These are phyloP conservation scores for Schwanniomyces yamadae DNA, from an alignment of 805 yeast genomes.

Conservation along the genomic window DNA sequence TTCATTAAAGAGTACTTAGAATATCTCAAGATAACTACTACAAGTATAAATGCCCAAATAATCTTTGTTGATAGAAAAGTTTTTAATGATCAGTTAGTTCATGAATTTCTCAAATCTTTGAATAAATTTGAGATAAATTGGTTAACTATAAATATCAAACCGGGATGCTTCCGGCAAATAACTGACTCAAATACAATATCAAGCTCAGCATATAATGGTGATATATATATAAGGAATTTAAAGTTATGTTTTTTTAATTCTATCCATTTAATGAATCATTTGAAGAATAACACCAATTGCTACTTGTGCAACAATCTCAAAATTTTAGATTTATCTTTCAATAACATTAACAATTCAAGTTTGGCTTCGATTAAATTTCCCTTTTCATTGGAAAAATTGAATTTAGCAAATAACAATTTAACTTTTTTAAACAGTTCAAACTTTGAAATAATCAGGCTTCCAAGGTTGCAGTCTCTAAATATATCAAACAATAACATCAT, in stretches of 20 bases:
- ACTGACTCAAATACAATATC: background rate
- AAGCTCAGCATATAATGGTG: background rate
- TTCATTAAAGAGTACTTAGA: slow-evolving; percentile 2
- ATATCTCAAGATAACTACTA: slow-evolving; percentile 14
- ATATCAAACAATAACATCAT: slow-evolving; percentile 27
- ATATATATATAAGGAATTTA: slow-evolving; percentile 11
- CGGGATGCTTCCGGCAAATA: background rate
- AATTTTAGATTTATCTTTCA: slow-evolving; percentile 27
- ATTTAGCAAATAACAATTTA: slow-evolving; percentile 26
- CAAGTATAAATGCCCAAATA: slow-evolving; percentile 15
- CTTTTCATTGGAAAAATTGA: slow-evolving; percentile 14
- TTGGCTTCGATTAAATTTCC: slow-evolving; percentile 21
- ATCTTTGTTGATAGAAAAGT: slow-evolving; percentile 11
- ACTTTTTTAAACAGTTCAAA: background rate
- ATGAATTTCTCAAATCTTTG: slow-evolving; percentile 5
- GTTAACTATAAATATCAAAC: slow-evolving; percentile 14
- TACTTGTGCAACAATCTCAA: slow-evolving; percentile 12
- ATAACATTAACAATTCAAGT: slow-evolving; percentile 19
- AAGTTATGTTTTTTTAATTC: slow-evolving; percentile 20
- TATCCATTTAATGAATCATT: slow-evolving; percentile 9
- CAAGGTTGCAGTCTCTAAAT: slow-evolving; percentile 16
- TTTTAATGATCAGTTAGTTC: slow-evolving; percentile 6
- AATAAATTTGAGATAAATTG: slow-evolving; percentile 8
- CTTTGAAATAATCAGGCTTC: background rate
- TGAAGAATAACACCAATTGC: slow-evolving; percentile 4